phyloP scores from a whole-genome alignment of 2,329 filamentous ascomycete genomes.

The Aspergillus pseudonomiae region DNA sequence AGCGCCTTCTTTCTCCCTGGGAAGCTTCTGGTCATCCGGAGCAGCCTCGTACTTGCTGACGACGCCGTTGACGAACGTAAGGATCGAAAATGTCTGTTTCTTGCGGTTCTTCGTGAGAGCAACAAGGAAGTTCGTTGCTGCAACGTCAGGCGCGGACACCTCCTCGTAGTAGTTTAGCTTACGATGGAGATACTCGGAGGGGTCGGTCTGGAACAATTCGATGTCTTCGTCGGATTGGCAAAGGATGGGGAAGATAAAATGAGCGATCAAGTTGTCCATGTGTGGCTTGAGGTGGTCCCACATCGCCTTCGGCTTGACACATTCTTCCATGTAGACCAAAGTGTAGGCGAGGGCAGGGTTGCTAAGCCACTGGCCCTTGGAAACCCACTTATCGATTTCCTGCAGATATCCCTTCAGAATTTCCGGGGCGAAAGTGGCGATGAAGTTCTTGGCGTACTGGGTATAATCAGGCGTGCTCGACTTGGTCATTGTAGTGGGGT shows the following conservation, averaged over 20 bases:
- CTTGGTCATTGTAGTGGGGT: conserved; percentile 74
- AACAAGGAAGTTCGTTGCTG: conserved; percentile 94
- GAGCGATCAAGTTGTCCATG: conserved; percentile 87
- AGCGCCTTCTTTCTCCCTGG: conserved; percentile 93
- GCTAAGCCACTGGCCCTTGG: conserved; percentile 92
- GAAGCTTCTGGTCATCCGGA: conserved; percentile 86
- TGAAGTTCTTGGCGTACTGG: conserved; percentile 87
- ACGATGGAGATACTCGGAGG: conserved; percentile 93
- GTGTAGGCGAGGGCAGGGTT: conserved; percentile 92
- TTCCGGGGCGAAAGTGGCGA: conserved; percentile 87
- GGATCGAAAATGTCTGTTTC: conserved; percentile 93
- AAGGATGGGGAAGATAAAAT: conserved; percentile 92
- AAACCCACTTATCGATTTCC: conserved; percentile 97
- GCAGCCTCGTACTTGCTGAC: conserved; percentile 90
- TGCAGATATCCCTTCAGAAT: conserved; percentile 93
- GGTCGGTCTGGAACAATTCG: conserved; percentile 90
- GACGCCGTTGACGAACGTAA: conserved; percentile 92
- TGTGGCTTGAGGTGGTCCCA: conserved; percentile 94
- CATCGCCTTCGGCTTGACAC: conserved; percentile 95
- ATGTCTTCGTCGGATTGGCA: conserved; percentile 91
- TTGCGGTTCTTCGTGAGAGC: conserved; percentile 91
- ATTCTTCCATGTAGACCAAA: conserved; percentile 93
- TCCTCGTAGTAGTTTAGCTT: conserved; percentile 99
- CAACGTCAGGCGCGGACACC: conserved; percentile 89
- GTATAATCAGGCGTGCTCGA: conserved; percentile 75